These are phyloP conservation scores for Thraustotheca clavata DNA, from an alignment of 352 stramenopile genomes.

Conservation along the genomic window DNA sequence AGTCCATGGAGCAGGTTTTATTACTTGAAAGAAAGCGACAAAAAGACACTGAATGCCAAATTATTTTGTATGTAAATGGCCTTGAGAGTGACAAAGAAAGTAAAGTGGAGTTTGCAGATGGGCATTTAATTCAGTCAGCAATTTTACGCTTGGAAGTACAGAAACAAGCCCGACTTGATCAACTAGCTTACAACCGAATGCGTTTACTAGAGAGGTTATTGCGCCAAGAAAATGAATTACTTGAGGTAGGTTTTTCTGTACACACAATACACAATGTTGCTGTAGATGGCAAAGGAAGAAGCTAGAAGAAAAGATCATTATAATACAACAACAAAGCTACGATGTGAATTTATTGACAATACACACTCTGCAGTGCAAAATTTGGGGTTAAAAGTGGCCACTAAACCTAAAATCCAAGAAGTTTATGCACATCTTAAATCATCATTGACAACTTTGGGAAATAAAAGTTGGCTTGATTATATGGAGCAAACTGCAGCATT, in stretches of 20 bases:
- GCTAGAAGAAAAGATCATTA: background rate
- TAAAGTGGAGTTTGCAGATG: slow-evolving; percentile 6
- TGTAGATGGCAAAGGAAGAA: slow-evolving; percentile 4
- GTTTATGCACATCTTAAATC: background rate
- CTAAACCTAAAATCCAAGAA: background rate
- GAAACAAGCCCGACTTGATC: slow-evolving; percentile 4
- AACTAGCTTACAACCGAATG: background rate
- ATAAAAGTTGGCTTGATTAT: background rate
- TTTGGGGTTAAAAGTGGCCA: background rate
- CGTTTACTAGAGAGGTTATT: background rate
- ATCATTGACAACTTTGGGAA: background rate
- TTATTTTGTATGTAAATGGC: background rate
- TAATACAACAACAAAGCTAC: background rate
- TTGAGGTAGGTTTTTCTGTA: background rate
- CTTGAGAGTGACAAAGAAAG: background rate
- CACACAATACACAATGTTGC: background rate
- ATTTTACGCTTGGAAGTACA: slow-evolving; percentile 17
- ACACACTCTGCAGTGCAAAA: background rate
- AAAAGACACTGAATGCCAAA: background rate
- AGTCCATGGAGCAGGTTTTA: background rate
- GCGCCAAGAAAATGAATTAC: slow-evolving; percentile 1
- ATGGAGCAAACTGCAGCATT: slow-evolving; percentile 1
- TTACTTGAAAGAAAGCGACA: slow-evolving; percentile 14
- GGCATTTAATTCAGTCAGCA: background rate
- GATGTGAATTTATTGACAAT: background rate